A percentile compares a stretch with the other conserved stretches of the same genome.
Evolutionary conservation across 2,329 filamentous ascomycete genomes (phyloP).

Genomic region (Teratosphaeria zuluensis): DNA sequence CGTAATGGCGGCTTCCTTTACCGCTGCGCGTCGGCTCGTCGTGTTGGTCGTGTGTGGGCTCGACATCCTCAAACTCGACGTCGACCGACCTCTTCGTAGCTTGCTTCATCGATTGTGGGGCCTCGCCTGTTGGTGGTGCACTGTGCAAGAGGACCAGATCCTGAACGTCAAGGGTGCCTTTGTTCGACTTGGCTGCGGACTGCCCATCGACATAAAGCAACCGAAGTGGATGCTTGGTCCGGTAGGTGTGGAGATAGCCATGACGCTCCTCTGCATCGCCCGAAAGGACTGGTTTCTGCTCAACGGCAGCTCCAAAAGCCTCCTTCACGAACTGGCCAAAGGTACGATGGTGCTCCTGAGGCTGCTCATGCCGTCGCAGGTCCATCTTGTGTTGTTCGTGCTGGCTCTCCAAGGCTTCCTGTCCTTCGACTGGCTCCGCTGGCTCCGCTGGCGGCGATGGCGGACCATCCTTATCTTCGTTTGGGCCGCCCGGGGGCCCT

Average conservation of each 20-base stretch:
- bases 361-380: neutral
- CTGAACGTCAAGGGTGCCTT: slow-evolving; percentile 60
- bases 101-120: neutral
- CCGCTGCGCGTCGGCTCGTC: neutral
- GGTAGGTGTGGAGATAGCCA: slow-evolving; percentile 61
- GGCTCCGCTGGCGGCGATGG: neutral
- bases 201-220: slow-evolving; percentile 63
- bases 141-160: slow-evolving; percentile 49
- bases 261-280: slow-evolving; percentile 1
- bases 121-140: slow-evolving; percentile 7
- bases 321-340: neutral
- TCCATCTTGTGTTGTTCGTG: slow-evolving; percentile 1
- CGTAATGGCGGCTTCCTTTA: neutral
- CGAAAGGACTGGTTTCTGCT: neutral
- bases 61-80: neutral
- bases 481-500: neutral
- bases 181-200: slow-evolving; percentile 53
- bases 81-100: neutral
- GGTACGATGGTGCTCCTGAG: neutral
- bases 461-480: neutral
- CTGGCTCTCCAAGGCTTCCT: neutral
- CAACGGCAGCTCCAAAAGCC: neutral
- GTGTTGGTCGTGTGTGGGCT: neutral
- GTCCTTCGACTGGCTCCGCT: neutral
- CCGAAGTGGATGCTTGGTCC: slow-evolving; percentile 46